These are phyloP conservation scores for Trametes versicolor DNA, from an alignment of 1,284 basidiomycete genomes.

Conservation along the genomic window DNA sequence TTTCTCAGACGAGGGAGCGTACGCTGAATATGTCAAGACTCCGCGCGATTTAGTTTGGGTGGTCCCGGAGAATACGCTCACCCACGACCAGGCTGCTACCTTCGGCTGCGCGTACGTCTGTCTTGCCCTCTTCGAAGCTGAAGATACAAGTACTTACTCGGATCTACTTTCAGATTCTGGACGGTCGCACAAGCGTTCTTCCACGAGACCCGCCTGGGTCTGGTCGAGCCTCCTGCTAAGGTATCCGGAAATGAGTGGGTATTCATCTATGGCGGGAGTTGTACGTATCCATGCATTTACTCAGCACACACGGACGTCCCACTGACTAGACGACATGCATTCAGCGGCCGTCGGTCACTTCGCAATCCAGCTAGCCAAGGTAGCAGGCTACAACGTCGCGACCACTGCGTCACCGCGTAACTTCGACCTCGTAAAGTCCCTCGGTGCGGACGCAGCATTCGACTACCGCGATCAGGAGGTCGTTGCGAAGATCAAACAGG, in stretches of 20 bases:
- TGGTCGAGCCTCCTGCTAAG: slow-evolving; percentile 39
- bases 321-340: neutral
- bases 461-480: slow-evolving; percentile 44
- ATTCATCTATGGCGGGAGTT: slow-evolving; percentile 45
- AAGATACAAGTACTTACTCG: neutral
- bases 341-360: slow-evolving; percentile 52
- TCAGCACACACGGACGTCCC: no score
- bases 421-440: slow-evolving; percentile 48
- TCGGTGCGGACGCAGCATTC: slow-evolving; percentile 53
- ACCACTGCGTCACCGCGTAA: slow-evolving; percentile 53
- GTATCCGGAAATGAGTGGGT: slow-evolving; percentile 40
- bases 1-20: slow-evolving; percentile 45
- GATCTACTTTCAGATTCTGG: slow-evolving; percentile 31
- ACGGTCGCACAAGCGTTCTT: slow-evolving; percentile 51
- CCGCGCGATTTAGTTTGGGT: slow-evolving; percentile 45
- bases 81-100: slow-evolving; percentile 47
- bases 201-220: slow-evolving; percentile 36
- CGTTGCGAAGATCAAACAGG: slow-evolving; percentile 36
- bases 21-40: slow-evolving; percentile 52
- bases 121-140: neutral
- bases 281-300: slow-evolving; percentile 26
- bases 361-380: slow-evolving; percentile 53
- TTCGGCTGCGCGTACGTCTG: slow-evolving; percentile 47
- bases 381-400: slow-evolving; percentile 52
- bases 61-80: slow-evolving; percentile 43